Conservation (phyloP, 2,329 filamentous ascomycete genomes). For the Cucurbitaria berberidis region DNA sequence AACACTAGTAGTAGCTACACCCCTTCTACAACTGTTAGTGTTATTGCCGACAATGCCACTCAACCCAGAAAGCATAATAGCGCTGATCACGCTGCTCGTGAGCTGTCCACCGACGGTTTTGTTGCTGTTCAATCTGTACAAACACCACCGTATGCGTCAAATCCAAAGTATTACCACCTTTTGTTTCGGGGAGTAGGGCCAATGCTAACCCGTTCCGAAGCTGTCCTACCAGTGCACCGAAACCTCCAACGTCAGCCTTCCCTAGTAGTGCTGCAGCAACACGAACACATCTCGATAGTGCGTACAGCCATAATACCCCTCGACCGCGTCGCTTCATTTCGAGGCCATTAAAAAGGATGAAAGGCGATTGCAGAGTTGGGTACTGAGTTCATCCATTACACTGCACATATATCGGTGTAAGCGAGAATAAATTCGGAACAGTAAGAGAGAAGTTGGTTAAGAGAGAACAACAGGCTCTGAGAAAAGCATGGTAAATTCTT, state of each 20-base stretch:
- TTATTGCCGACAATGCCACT: conserved; percentile 4
- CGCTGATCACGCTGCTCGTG: conserved; percentile 9
- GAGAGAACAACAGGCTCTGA: background rate
- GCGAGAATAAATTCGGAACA: background rate
- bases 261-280: background rate
- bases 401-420: too few relatives aligned
- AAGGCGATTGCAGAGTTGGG: background rate
- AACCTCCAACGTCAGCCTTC: background rate
- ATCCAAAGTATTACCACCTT: background rate
- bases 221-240: background rate
- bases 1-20: too few relatives aligned
- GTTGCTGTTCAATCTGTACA: conserved; percentile 3
- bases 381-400: too few relatives aligned
- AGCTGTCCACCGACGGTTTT: conserved; percentile 11
- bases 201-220: background rate
- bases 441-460: background rate
- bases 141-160: background rate
- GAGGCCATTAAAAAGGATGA: background rate
- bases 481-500: too few relatives aligned
- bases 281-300: background rate
- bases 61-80: conserved; percentile 13
- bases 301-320: background rate
- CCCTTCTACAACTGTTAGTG: background rate
- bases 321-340: background rate
- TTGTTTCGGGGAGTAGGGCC: background rate